Evolutionary conservation across 208 protist genomes (phyloP).

Genomic region (Trypanosoma cruzi): DNA sequence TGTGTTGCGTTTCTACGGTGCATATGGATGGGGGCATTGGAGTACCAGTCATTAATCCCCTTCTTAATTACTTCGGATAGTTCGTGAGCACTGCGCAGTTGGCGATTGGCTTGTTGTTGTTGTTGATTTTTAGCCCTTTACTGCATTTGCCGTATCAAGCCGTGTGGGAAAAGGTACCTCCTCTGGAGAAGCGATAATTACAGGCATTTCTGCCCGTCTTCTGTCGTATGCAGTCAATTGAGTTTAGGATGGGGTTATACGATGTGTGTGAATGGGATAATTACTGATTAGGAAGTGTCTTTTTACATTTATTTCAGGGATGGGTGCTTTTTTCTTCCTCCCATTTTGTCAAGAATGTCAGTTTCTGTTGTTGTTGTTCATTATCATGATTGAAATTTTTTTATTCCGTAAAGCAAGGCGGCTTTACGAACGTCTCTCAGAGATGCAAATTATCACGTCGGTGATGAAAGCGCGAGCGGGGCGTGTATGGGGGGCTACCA

Average conservation of each 20-base stretch:
- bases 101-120: neutral
- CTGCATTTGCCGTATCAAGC: neutral
- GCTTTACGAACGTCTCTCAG: neutral
- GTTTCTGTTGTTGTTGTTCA: neutral
- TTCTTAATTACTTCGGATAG: too few species aligned
- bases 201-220: neutral
- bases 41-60: too few species aligned
- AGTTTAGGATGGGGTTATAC: too few species aligned
- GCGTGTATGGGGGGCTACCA: too few species aligned
- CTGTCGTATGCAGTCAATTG: too few species aligned
- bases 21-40: neutral
- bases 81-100: neutral
- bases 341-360: too few species aligned
- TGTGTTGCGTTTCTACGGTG: neutral
- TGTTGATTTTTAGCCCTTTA: neutral
- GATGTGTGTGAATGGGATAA: too few species aligned
- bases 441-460: neutral
- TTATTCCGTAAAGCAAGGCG: neutral
- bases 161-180: neutral
- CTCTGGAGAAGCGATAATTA: neutral
- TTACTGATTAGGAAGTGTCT: too few species aligned
- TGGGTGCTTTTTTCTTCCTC: neutral
- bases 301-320: too few species aligned
- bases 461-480: too few species aligned
- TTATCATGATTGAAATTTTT: neutral